These are phyloP conservation scores for Neophaeococcomyces aloes DNA, from an alignment of 2,329 filamentous ascomycete species.

Conservation along the genomic window DNA sequence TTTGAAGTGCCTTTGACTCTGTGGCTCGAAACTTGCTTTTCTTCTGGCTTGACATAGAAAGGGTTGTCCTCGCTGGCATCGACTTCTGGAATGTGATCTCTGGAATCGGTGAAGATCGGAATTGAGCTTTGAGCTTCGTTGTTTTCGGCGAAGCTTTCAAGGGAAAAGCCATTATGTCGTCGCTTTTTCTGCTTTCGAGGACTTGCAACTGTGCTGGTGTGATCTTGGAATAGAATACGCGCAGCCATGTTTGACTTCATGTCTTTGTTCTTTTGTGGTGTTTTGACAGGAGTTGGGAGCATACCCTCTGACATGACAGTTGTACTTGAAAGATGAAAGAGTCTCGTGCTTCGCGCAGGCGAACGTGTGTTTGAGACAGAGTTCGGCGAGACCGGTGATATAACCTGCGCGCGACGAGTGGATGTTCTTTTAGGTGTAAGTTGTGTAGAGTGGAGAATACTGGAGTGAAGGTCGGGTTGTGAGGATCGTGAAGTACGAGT, in stretches of 20 bases:
- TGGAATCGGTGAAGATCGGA: slow-evolving; percentile 53
- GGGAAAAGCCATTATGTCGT: slow-evolving; percentile 35
- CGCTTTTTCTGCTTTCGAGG: slow-evolving; percentile 38
- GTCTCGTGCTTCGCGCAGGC: slow-evolving; percentile 18
- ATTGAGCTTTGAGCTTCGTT: slow-evolving; percentile 30
- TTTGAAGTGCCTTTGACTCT: slow-evolving; percentile 26
- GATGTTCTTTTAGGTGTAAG: slow-evolving; percentile 18
- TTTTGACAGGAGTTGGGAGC: slow-evolving; percentile 53
- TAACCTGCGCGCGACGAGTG: slow-evolving; percentile 15
- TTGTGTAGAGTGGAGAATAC: slow-evolving; percentile 14
- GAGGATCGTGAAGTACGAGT: slow-evolving; percentile 8
- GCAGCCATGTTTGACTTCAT: slow-evolving; percentile 39
- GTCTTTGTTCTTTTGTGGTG: slow-evolving; percentile 45
- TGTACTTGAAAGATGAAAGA: slow-evolving; percentile 21
- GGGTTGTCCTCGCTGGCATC: slow-evolving; percentile 46
- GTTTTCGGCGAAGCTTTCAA: slow-evolving; percentile 33
- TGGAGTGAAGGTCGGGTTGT: slow-evolving; percentile 1
- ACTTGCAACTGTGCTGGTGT: slow-evolving; percentile 26
- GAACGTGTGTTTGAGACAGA: slow-evolving; percentile 8
- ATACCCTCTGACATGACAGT: slow-evolving; percentile 33
- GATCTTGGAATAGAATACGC: slow-evolving; percentile 43
- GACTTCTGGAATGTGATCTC: slow-evolving; percentile 48
- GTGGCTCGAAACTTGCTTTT: slow-evolving; percentile 22
- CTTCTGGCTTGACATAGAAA: slow-evolving; percentile 34
- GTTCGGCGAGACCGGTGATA: slow-evolving; percentile 15